Evolutionary conservation across 2,329 filamentous ascomycete genomes (phyloP).

Genomic region (Colletotrichum sp.): DNA sequence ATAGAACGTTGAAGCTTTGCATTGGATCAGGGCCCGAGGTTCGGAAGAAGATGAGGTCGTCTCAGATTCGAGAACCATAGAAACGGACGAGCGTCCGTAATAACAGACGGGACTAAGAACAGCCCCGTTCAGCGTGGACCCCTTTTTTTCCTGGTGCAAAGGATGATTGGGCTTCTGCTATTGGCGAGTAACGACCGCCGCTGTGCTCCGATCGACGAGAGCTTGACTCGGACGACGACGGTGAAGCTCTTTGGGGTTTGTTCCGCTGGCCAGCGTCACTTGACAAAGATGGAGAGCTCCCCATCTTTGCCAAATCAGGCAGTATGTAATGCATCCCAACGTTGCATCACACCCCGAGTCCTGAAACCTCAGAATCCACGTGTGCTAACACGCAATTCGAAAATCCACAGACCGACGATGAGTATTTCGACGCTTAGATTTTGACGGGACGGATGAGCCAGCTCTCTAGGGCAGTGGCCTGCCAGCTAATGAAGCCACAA

Average conservation of each 20-base stretch:
- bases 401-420: background rate
- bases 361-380: constrained; percentile 10
- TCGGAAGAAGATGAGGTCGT: constrained; percentile 4
- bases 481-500: background rate
- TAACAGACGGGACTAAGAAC: background rate
- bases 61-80: background rate
- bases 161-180: background rate
- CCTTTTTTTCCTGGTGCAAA: background rate
- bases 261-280: background rate
- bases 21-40: background rate
- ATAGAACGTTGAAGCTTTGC: background rate
- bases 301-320: background rate
- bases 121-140: background rate
- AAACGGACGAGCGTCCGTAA: constrained; percentile 15
- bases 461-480: background rate
- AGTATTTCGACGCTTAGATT: background rate
- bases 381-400: background rate
- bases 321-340: background rate
- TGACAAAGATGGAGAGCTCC: background rate
- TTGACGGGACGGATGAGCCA: background rate
- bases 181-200: background rate
- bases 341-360: background rate
- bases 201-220: background rate
- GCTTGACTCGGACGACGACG: constrained; percentile 13
- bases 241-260: background rate